Evolutionary conservation across 2,329 filamentous ascomycete genomes (phyloP), one percentile per base, ranked within the genome.

Genomic region (Nothophaeocryptopus gaeumannii): DNA sequence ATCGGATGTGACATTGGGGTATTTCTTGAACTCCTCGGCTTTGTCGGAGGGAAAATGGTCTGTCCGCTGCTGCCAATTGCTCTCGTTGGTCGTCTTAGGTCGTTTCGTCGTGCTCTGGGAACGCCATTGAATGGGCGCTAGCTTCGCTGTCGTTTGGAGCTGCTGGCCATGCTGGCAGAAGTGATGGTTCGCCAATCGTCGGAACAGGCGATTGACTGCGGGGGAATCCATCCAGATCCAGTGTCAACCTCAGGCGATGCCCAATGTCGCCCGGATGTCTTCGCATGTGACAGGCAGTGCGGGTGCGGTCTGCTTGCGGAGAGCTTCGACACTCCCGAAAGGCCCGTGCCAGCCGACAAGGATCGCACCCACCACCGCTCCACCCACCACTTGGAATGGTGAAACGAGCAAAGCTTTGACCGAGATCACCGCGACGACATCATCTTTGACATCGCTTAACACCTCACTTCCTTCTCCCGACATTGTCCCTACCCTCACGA

Each of bases 41-140:
- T 89, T 85, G 66, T 99, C 89, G 48, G 79, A 75, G 0, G 88
- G 83, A 51, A 93, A 84, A 14, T 89, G 72, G 55, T 88, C 82
- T 26, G 80, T 86, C 53, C 92, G 79, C 68, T 95, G 91, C 72
- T 92, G 88, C 93, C 93, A 97, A 62, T 84, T 77, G 70, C 81
- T 86, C 66, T 88, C 86, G 60, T 78, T 79, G 41, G 63, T 71
- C 30, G 64, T 72, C 65, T 61, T 76, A 3, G 45, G 16, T 30
- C 50, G 60, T 52, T 30, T 54, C 52, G 31, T 58, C 53, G 36
- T 35, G 43, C 50, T 55, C 37, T 55, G 53, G 45, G 47, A 37
- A 20, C 54, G 54, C 38, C 41, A 49, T 55, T 51, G 47, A 10
- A 45, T 46, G 73, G 35, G 41, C 14, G 37, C 30, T 39, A 41